Evolutionary conservation across 345 rosid species (phyloP).

Genomic region (Salix koriyanagi): DNA sequence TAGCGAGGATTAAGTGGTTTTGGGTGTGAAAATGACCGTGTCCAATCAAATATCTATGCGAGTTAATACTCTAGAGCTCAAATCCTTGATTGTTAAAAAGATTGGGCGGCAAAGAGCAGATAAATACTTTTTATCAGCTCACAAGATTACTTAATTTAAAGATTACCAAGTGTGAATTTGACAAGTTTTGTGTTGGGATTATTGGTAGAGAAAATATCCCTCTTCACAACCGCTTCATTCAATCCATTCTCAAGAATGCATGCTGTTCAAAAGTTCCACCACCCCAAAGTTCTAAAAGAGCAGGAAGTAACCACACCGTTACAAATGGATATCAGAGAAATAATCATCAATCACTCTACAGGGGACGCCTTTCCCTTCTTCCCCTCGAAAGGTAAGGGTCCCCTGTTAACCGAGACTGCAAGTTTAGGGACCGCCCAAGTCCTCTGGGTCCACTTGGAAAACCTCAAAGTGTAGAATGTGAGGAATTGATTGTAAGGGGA

Average conservation of each 20-base stretch:
- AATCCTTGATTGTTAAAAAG: slow-evolving; percentile 37
- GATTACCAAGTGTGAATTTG: slow-evolving; percentile 37
- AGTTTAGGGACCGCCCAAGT: slow-evolving; percentile 49
- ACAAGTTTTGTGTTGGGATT: slow-evolving; percentile 34
- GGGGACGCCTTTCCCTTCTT: slow-evolving; percentile 44
- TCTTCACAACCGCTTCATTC: slow-evolving; percentile 27
- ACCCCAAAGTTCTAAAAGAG: slow-evolving; percentile 18
- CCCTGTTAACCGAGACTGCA: slow-evolving; percentile 30
- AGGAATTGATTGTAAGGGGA: slow-evolving; percentile 19
- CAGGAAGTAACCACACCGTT: slow-evolving; percentile 19
- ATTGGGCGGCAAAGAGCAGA: slow-evolving; percentile 34
- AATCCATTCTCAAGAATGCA: slow-evolving; percentile 21
- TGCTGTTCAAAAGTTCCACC: slow-evolving; percentile 4
- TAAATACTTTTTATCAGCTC: slow-evolving; percentile 34
- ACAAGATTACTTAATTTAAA: slow-evolving; percentile 33
- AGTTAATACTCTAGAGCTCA: slow-evolving; percentile 26
- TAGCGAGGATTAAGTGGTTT: neutral
- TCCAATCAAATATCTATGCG: neutral
- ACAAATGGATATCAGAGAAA: slow-evolving; percentile 39
- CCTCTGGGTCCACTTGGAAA: slow-evolving; percentile 54
- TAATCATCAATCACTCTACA: slow-evolving; percentile 37
- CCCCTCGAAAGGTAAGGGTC: slow-evolving; percentile 57
- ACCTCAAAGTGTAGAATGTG: slow-evolving; percentile 33
- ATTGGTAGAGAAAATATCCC: slow-evolving; percentile 40
- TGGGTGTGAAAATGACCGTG: neutral